phyloP scores from a whole-genome alignment of 441 rosid species.

The Biscutella laevigata region DNA sequence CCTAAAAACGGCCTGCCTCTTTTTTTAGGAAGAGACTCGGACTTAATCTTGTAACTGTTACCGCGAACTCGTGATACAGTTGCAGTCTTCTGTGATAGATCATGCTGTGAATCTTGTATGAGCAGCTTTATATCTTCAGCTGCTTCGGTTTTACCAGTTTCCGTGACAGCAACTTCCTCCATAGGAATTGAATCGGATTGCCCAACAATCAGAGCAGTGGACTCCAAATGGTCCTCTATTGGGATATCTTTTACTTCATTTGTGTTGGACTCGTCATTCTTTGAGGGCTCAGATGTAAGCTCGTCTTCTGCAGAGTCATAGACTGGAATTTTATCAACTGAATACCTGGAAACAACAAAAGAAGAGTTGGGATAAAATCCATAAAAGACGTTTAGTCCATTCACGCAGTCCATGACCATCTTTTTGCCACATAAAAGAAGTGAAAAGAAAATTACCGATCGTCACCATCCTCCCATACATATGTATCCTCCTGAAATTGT shows the following conservation, averaged over 20 bases:
- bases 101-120: slow-evolving; percentile 37
- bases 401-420: background rate
- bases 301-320: slow-evolving; percentile 97
- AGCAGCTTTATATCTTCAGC: slow-evolving; percentile 33
- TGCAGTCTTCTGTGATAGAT: slow-evolving; percentile 40
- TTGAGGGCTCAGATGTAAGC: slow-evolving; percentile 47
- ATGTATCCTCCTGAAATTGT: slow-evolving; percentile 71
- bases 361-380: too few relatives aligned
- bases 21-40: slow-evolving; percentile 37
- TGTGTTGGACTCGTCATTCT: slow-evolving; percentile 28
- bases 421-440: background rate
- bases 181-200: slow-evolving; percentile 35
- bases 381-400: too few relatives aligned
- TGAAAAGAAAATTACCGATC: slow-evolving; percentile 42
- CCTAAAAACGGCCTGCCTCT: slow-evolving; percentile 42
- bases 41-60: slow-evolving; percentile 36
- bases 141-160: slow-evolving; percentile 40
- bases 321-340: slow-evolving; percentile 74
- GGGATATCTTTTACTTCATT: slow-evolving; percentile 25
- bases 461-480: slow-evolving; percentile 94
- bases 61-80: slow-evolving; percentile 42
- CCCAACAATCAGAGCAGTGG: slow-evolving; percentile 29
- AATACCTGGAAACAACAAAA: slow-evolving; percentile 41
- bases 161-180: slow-evolving; percentile 31
- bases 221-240: slow-evolving; percentile 32